These are phyloP conservation scores for Kwoniella dendrophila DNA, from an alignment of 768 basidiomycete species.

Conservation along the genomic window DNA sequence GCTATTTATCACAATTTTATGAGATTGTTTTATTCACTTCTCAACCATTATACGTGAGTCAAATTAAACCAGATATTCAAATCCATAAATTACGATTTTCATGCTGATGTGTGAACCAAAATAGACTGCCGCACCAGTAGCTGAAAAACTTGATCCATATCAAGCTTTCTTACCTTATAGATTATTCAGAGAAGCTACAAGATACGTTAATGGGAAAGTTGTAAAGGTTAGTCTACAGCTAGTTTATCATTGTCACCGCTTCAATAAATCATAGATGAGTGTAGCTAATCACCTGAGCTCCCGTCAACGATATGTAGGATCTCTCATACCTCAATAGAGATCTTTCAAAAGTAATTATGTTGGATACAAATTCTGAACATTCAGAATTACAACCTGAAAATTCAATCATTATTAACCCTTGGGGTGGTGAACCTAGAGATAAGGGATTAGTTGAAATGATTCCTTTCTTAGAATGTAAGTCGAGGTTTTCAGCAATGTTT, in stretches of 20 bases:
- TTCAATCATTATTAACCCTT: conserved; percentile 76
- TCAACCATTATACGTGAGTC: conserved; percentile 80
- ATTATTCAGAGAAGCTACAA: conserved; percentile 89
- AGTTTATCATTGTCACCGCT: background rate
- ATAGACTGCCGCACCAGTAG: conserved; percentile 81
- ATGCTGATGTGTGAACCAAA: background rate
- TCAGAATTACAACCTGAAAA: conserved; percentile 82
- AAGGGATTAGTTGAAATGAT: conserved; percentile 84
- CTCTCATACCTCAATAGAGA: conserved; percentile 93
- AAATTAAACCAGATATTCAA: too few species aligned
- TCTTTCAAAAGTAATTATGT: conserved; percentile 79
- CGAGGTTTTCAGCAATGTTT: too few species aligned
- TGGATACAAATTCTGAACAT: conserved; percentile 84
- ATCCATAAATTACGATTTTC: background rate
- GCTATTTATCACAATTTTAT: conserved; percentile 95
- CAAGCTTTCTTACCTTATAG: conserved; percentile 83
- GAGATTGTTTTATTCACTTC: conserved; percentile 95
- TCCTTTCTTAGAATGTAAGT: conserved; percentile 89
- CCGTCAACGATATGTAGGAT: conserved; percentile 61
- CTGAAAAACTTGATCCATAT: conserved; percentile 94
- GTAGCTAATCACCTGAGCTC: background rate
- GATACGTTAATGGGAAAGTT: conserved; percentile 74
- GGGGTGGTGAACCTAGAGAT: conserved; percentile 78
- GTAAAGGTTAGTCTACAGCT: conserved; percentile 70
- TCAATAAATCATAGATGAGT: background rate